phyloP scores from a whole-genome alignment of 352 stramenopile species.

The Globisporangium perplexum region DNA sequence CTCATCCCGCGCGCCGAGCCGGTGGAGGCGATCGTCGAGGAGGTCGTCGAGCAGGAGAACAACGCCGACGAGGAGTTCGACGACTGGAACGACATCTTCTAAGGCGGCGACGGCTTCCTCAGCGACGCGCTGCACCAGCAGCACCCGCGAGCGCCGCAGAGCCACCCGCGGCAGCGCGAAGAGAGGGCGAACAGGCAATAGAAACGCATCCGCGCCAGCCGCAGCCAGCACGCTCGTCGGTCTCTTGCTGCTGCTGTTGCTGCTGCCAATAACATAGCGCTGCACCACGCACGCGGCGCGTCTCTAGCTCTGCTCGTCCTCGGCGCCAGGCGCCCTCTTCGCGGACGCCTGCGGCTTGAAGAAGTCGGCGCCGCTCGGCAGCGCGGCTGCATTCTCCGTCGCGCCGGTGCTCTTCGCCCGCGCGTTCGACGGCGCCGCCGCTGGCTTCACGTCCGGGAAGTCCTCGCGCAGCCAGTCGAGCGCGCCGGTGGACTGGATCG shows the following conservation, averaged over 20 bases:
- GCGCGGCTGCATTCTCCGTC: slow-evolving; percentile 12
- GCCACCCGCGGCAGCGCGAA: background rate
- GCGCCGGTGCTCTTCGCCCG: slow-evolving; percentile 21
- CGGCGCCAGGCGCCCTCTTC: background rate
- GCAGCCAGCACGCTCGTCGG: background rate
- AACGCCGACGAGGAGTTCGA: slow-evolving; percentile 78
- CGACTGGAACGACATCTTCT: slow-evolving; percentile 88
- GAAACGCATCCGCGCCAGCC: slow-evolving; percentile 5
- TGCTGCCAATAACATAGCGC: background rate
- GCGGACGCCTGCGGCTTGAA: slow-evolving; percentile 26
- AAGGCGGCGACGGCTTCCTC: slow-evolving; percentile 16
- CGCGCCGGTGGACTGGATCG: slow-evolving; percentile 67
- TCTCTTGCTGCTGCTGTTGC: background rate
- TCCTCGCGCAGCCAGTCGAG: slow-evolving; percentile 87
- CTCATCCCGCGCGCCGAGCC: slow-evolving; percentile 71
- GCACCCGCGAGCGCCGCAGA: background rate
- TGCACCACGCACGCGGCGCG: background rate
- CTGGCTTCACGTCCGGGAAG: slow-evolving; percentile 56
- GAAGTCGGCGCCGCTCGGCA: slow-evolving; percentile 35
- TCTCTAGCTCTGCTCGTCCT: background rate
- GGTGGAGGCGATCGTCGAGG: slow-evolving; percentile 54
- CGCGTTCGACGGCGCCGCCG: slow-evolving; percentile 2
- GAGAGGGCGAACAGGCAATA: background rate
- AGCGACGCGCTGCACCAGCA: background rate
- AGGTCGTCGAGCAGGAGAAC: slow-evolving; percentile 56